Evolutionary conservation across 78 protist species (phyloP), one percentile per base, ranked within the genome.

Genomic region (Acrasis kona): DNA sequence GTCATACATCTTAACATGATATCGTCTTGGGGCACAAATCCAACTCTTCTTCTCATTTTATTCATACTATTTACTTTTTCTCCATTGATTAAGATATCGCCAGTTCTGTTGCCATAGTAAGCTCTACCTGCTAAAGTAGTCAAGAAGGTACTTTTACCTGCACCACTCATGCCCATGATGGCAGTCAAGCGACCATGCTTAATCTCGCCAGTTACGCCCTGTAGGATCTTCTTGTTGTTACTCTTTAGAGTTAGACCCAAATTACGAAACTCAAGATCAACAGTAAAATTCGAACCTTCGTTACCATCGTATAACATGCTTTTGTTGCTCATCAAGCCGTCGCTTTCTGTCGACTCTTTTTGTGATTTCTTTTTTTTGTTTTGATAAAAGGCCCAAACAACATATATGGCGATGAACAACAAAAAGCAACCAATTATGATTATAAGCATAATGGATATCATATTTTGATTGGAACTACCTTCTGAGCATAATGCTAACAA

Each of bases 121-220:
- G 9, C 40, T 29, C 82, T 5, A n/a, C 74, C 70, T 10, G 83
- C 70, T 29, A 83, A 36, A 7, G 41, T 19, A 37, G 57, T 61
- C 27, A 83, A 38, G 12, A 83, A 50, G 31, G 87, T 72, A 30
- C 84, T 65, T 61, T 83, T 83, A 27, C 87, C 87, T 29, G 87
- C 81, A 12, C 87, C 87, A 27, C 57, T 27, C 34, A 79, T 72
- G n/a, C 87, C 87, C 82, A 78, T 78, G 3, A 78, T 78, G 8
- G 69, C 40, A 35, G 9, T 35, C 34, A 77, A 38, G 42, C 78
- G 30, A 10, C 78, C 78, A 8, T 39, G 9, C 19, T 50, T 50
- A 19, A 50, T n/a, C 19, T 50, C 19, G 19, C 19, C 34, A n/a
- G 61, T n/a, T n/a, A 50, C 61, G 19, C 19, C 19, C 19, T 50